Percentiles rank a stretch among this genome's conserved stretches.
Evolutionary conservation across 2,329 filamentous ascomycete genomes (phyloP).

Genomic region (Fonsecaea nubica): DNA sequence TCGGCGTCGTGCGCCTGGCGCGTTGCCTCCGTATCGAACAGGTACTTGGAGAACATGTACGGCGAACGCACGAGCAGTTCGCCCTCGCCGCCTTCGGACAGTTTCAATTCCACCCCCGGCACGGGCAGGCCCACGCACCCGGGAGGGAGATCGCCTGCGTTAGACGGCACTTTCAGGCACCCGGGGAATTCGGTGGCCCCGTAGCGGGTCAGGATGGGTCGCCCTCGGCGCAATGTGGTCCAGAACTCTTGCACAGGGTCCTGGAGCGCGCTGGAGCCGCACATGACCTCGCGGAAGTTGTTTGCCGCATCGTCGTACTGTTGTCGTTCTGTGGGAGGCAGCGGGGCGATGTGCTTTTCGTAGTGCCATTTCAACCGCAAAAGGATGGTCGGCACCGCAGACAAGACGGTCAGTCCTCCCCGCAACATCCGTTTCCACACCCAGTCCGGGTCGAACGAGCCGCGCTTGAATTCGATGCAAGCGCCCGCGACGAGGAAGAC

Average conservation of each 20-base stretch:
- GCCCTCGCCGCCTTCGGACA: conserved; percentile 54
- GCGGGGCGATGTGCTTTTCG: conserved; percentile 30
- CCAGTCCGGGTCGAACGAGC: conserved; percentile 46
- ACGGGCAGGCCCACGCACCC: conserved; percentile 44
- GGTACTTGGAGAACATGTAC: conserved; percentile 45
- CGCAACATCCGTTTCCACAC: conserved; percentile 48
- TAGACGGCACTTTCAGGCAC: conserved; percentile 30
- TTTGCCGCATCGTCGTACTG: conserved; percentile 52
- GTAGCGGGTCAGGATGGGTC: conserved; percentile 51
- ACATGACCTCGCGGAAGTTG: conserved; percentile 29
- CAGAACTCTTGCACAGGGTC: conserved; percentile 58
- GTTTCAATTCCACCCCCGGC: conserved; percentile 49
- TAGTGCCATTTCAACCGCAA: conserved; percentile 48
- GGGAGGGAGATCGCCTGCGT: conserved; percentile 13
- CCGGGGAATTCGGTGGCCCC: conserved; percentile 52
- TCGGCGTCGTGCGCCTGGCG: conserved; percentile 39
- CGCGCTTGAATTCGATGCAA: conserved; percentile 51
- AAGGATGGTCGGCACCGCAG: conserved; percentile 51
- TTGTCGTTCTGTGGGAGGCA: conserved; percentile 34
- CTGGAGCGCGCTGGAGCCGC: conserved; percentile 55
- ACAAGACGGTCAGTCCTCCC: conserved; percentile 47
- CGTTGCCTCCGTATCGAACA: conserved; percentile 42
- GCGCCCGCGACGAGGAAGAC: conserved; percentile 47
- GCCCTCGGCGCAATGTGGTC: conserved; percentile 49
- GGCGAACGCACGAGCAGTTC: conserved; percentile 52